These are phyloP conservation scores for Starmerella cellae DNA, from an alignment of 805 yeast species.

Conservation along the genomic window DNA sequence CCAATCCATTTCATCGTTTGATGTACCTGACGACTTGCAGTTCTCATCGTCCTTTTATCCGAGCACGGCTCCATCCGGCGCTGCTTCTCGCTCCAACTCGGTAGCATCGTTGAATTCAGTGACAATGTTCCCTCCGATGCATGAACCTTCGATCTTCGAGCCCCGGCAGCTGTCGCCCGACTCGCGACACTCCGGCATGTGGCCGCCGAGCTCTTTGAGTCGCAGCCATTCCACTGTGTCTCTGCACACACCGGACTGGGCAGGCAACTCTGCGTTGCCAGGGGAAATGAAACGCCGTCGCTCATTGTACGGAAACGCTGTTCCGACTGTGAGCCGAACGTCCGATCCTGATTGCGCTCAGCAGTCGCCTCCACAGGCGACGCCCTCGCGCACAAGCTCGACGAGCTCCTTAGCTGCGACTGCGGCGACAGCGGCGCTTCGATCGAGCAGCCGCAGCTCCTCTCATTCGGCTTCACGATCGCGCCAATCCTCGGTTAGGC, in stretches of 20 bases:
- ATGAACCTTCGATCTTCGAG: conserved; percentile 1
- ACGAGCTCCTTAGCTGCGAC: conserved; percentile 14
- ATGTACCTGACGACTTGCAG: background rate
- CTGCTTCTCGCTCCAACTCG: background rate
- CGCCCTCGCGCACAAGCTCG: background rate
- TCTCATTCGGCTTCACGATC: conserved; percentile 15
- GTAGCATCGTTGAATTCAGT: conserved; percentile 8
- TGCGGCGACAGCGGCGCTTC: conserved; percentile 17
- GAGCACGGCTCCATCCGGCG: background rate
- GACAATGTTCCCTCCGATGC: background rate
- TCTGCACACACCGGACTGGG: background rate
- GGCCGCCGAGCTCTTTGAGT: conserved; percentile 6
- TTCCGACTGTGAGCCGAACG: background rate
- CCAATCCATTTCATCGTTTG: background rate
- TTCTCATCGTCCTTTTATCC: background rate
- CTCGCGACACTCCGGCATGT: background rate
- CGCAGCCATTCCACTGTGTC: conserved; percentile 8
- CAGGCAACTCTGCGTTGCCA: background rate
- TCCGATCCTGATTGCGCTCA: background rate
- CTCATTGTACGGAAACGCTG: conserved; percentile 11
- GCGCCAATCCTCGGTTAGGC: conserved; percentile 17
- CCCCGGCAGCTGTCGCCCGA: conserved; percentile 10
- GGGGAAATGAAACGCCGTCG: conserved; percentile 14
- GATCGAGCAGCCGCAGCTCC: conserved; percentile 13
- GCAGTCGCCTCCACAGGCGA: background rate